phyloP scores from a whole-genome alignment of 306 rosid species.

The Quercus cerris region DNA sequence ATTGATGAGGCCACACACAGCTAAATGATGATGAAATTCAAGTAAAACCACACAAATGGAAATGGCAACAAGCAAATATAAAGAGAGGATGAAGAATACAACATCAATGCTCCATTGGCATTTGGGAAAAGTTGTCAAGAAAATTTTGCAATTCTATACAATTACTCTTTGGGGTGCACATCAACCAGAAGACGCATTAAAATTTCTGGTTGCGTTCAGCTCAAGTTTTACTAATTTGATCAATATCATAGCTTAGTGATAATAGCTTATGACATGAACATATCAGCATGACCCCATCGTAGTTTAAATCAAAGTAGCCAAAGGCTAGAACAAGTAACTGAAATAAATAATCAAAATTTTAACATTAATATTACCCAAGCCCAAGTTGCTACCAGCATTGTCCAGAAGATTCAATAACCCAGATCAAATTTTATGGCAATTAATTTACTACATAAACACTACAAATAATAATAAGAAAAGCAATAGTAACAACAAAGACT shows the following conservation, averaged over 20 bases:
- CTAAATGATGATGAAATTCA: background rate
- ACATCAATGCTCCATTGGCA: background rate
- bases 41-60: background rate
- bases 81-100: background rate
- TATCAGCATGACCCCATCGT: background rate
- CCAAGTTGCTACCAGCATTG: background rate
- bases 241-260: background rate
- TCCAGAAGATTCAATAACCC: conserved; percentile 9
- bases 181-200: background rate
- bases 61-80: conserved; percentile 4
- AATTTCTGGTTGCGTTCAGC: background rate
- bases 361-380: background rate
- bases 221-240: background rate
- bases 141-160: background rate
- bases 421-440: conserved; percentile 33
- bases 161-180: background rate
- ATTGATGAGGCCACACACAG: background rate
- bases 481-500: no score
- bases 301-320: background rate
- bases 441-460: background rate
- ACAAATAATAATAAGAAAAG: background rate
- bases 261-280: background rate
- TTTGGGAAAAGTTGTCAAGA: background rate
- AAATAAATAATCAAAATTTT: background rate
- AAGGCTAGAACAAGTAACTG: background rate